Conservation (phyloP, 2,329 filamentous ascomycete genomes). For the Phialophora verrucosa region DNA sequence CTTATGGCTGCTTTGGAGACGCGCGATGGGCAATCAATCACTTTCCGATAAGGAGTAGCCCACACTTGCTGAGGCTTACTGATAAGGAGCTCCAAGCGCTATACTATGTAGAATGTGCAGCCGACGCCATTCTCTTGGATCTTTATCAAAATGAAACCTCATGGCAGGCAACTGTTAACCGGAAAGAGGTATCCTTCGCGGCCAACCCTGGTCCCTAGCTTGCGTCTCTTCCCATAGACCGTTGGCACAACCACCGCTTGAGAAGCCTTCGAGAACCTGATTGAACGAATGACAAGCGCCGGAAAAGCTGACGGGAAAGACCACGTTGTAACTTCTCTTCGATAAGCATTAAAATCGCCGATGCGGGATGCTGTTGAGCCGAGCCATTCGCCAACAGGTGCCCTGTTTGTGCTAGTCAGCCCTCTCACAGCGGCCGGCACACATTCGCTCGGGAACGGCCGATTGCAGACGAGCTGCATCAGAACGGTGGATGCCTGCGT, state of each 20-base stretch:
- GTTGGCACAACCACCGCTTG: not conserved
- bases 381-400: conserved; percentile 5
- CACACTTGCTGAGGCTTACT: not conserved
- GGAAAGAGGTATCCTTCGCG: conserved; percentile 3
- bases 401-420: conserved; percentile 11
- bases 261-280: not conserved
- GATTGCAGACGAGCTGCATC: conserved; percentile 2
- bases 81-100: conserved; percentile 5
- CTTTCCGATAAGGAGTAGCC: conserved; percentile 7
- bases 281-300: not conserved
- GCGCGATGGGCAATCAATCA: not conserved
- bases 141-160: not conserved
- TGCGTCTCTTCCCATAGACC: not conserved
- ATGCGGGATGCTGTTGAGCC: not conserved
- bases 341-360: not conserved
- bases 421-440: not conserved
- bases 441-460: not conserved
- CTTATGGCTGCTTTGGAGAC: conserved; percentile 1
- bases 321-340: not conserved
- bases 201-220: not conserved
- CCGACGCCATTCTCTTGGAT: not conserved
- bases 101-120: not conserved
- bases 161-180: not conserved
- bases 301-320: conserved; percentile 1
- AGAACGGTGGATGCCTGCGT: not conserved